phyloP scores from a whole-genome alignment of 805 yeast species.

The Saccharomyces mikatae region DNA sequence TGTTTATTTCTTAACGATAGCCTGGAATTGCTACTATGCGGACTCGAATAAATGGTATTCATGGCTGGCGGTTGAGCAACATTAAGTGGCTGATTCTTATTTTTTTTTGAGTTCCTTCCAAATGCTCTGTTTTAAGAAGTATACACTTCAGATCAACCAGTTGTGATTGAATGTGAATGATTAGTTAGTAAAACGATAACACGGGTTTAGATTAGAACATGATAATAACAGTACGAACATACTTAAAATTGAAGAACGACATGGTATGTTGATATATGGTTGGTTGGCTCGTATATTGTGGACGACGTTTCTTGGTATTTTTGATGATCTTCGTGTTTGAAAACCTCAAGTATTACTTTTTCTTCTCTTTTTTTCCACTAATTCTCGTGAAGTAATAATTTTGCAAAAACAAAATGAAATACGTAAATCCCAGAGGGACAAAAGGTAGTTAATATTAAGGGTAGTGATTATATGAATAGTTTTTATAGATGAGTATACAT shows the following conservation, averaged over 20 bases:
- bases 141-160: not conserved
- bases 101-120: conserved; percentile 48
- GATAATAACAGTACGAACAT: conserved; percentile 8
- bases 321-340: not conserved
- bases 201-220: not conserved
- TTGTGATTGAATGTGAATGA: not conserved
- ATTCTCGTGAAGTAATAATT: not conserved
- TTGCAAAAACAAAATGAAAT: not conserved
- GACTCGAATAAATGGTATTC: conserved; percentile 31
- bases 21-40: conserved; percentile 37
- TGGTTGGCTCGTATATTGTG: not conserved
- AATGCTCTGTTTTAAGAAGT: conserved; percentile 38
- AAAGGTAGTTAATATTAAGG: not conserved
- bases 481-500: not conserved
- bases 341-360: not conserved
- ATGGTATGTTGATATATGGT: conserved; percentile 3
- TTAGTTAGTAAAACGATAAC: not conserved
- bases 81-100: conserved; percentile 29
- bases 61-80: conserved; percentile 13
- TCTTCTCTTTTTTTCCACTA: not conserved
- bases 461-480: not conserved
- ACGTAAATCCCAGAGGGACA: not conserved
- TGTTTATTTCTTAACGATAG: conserved; percentile 37
- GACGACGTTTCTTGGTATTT: not conserved
- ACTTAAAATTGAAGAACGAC: conserved; percentile 28